These are phyloP conservation scores for Paraphoma sp. DNA, from an alignment of 2,329 filamentous ascomycete species.

Conservation along the genomic window DNA sequence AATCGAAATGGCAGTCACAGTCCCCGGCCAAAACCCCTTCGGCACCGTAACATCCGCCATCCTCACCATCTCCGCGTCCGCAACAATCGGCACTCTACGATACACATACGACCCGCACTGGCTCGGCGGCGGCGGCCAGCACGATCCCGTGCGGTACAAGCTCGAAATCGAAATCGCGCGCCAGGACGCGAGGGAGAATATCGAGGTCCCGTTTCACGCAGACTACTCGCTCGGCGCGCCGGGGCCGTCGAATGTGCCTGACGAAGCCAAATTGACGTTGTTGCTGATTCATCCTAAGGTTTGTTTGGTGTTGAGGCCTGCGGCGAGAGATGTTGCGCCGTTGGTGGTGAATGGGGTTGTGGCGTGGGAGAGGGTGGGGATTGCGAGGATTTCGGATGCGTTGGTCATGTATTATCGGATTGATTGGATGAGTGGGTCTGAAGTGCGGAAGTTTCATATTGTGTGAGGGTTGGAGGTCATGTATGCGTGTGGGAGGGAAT, in stretches of 20 bases:
- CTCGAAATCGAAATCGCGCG: background rate
- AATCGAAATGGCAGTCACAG: conserved; percentile 5
- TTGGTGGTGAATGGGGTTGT: conserved; percentile 1
- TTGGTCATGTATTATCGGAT: conserved; percentile 13
- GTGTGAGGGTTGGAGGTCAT: conserved; percentile 4
- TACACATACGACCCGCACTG: conserved; percentile 15
- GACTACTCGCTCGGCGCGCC: conserved; percentile 14
- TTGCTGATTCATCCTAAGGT: conserved; percentile 20
- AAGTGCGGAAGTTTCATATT: conserved; percentile 13
- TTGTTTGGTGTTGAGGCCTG: conserved; percentile 12
- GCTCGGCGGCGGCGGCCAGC: conserved; percentile 5
- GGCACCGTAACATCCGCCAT: conserved; percentile 15
- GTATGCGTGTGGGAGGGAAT: background rate
- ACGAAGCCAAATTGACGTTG: conserved; percentile 7
- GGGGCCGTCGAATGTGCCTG: conserved; percentile 4
- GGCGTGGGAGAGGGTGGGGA: conserved; percentile 17
- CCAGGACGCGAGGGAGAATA: background rate
- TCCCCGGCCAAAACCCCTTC: conserved; percentile 19
- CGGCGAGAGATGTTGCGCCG: background rate
- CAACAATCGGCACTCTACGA: conserved; percentile 7
- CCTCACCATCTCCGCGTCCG: conserved; percentile 14
- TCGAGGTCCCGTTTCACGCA: conserved; percentile 14
- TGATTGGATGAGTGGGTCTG: conserved; percentile 18
- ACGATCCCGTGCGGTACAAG: conserved; percentile 11
- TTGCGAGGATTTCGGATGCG: conserved; percentile 12